Conservation (phyloP, 2,329 filamentous ascomycete genomes). For the Epichloe baconii region DNA sequence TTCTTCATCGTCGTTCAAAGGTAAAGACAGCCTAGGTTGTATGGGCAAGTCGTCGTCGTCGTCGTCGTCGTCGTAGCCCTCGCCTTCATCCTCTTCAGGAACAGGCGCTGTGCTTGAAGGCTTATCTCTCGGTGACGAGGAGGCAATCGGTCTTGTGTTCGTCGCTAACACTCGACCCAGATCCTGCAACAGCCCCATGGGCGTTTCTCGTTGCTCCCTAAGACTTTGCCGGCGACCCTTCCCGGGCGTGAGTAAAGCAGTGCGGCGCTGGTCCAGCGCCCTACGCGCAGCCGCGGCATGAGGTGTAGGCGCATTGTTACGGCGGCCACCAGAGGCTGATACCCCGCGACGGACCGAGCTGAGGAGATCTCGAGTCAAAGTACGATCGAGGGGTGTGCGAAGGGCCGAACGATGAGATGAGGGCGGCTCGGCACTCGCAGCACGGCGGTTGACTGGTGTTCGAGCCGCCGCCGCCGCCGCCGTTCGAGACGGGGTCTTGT, state of each 20-base stretch:
- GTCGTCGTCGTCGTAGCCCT: conserved; percentile 8
- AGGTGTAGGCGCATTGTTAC: conserved; percentile 38
- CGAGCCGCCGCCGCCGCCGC: conserved; percentile 12
- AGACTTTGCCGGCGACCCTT: conserved; percentile 44
- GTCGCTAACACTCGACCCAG: conserved; percentile 43
- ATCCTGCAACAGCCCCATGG: conserved; percentile 38
- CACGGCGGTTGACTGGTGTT: conserved; percentile 12
- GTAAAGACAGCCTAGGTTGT: conserved; percentile 42
- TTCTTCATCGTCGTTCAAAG: conserved; percentile 35
- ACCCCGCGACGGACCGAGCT: conserved; percentile 28
- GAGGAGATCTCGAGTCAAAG: conserved; percentile 21
- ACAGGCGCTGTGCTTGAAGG: conserved; percentile 16
- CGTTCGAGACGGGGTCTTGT: conserved; percentile 7
- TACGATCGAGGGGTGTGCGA: conserved; percentile 29
- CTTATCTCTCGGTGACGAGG: conserved; percentile 29
- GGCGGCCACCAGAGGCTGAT: conserved; percentile 30
- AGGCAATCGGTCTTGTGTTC: conserved; percentile 27
- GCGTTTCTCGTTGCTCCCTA: conserved; percentile 42
- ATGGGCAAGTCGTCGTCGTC: conserved; percentile 21
- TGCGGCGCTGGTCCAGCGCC: conserved; percentile 44
- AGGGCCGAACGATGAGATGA: conserved; percentile 25
- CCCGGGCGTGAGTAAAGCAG: conserved; percentile 47
- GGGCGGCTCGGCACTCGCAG: conserved; percentile 22
- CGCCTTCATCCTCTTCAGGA: conserved; percentile 24
- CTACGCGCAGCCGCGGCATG: conserved; percentile 48